Evolutionary conservation across 2,329 filamentous ascomycete genomes (phyloP), one percentile per base, ranked within the genome.

Genomic region (Dryadomyces quercus-mongolicae): DNA sequence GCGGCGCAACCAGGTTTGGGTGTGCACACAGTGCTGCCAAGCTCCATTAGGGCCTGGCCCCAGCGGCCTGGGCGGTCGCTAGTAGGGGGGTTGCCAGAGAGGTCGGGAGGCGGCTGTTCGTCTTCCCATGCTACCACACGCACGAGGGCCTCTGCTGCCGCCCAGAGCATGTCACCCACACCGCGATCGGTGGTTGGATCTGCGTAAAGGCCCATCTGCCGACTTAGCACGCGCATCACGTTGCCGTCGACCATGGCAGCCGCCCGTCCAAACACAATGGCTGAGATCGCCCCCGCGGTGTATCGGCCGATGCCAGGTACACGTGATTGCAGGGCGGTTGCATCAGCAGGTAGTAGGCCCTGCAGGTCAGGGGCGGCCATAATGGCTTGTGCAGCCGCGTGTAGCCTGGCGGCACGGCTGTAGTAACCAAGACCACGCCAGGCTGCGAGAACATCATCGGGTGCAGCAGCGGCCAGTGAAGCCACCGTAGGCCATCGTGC

Each of bases 361-460:
- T 64, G 58, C 66, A 74, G 69, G 0, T 56, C 56, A 0, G 63
- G 22, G 44, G 78, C 71, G 0, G 58, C 60, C 1, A 76, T 73
- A 15, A 81, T 74, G 4, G 73, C 63, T 58, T 72, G 72, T 2
- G 80, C 77, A 1, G 77, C 80, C 48, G 77, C 70, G 57, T 82
- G 78, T 36, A 84, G 76, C 34, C 81, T 70, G 31, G 75, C 79
- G 1, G 81, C 80, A n/a, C 80, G 76, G 50, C 77, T 81, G 63
- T 84, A 84, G 61, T 84, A 84, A 1, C 81, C 81, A 10, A 84
- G 66, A 0, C 81, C 81, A 34, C 75, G 72, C 81, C 81, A 84
- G 3, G 74, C 75, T 2, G 71, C 70, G 10, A 83, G 65, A 1
- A 84, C 80, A 4, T 82, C 77, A 49, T 81, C 77, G 6, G 73